These are phyloP conservation scores for Lepidium sativum DNA, from an alignment of 345 rosid genomes.

Conservation along the genomic window DNA sequence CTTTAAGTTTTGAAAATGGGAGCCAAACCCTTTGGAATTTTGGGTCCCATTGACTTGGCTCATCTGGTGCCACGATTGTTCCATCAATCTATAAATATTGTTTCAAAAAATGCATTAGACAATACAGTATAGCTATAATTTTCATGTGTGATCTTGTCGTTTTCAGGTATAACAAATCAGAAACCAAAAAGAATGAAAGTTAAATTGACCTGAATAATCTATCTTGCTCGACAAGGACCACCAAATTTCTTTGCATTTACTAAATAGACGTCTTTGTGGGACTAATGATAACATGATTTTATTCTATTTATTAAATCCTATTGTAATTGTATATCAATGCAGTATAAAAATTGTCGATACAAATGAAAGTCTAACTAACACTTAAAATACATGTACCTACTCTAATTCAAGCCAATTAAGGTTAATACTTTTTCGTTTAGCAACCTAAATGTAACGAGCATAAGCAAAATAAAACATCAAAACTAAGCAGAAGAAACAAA, in stretches of 20 bases:
- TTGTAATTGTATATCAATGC: no score
- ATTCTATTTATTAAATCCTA: no score
- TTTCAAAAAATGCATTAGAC: not conserved
- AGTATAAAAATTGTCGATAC: no score
- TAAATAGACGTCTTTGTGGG: conserved; percentile 63
- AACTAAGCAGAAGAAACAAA: no score
- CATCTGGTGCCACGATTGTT: conserved; percentile 76
- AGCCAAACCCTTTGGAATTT: conserved; percentile 63
- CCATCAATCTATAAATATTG: conserved; percentile 63
- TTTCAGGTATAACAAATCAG: not conserved
- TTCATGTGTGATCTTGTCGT: not conserved
- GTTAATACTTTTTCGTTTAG: no score
- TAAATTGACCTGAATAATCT: conserved; percentile 62
- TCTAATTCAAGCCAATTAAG: no score
- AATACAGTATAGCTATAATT: not conserved
- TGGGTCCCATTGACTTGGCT: conserved; percentile 80
- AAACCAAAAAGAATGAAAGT: not conserved
- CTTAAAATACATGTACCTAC: no score
- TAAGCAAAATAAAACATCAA: no score
- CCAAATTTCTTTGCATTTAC: conserved; percentile 77
- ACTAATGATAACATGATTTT: no score
- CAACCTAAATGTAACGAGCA: no score
- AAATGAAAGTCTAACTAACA: no score
- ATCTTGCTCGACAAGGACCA: conserved; percentile 75
- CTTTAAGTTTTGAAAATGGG: conserved; percentile 62